Base-by-base conservation (phyloP, 1,284 basidiomycete genomes). In the Clitocybe nebularis region DNA sequence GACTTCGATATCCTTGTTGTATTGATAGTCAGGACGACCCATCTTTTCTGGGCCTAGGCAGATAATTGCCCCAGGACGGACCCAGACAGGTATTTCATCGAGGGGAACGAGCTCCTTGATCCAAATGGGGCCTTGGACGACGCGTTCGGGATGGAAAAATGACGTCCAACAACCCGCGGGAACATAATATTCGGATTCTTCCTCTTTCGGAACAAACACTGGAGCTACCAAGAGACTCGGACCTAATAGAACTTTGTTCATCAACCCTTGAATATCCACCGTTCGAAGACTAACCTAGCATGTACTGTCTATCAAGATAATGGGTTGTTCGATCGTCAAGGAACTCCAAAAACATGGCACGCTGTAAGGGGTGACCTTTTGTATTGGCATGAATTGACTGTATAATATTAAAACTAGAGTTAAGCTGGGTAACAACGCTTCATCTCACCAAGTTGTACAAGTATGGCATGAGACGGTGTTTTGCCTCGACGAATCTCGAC, bases 321-420 rank as follows among this genome's bases (percentile, higher is more conserved):
- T 80, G 77, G 4, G 77, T 75, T 8, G 77, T 81, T 32, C 77
- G 73, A 58, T 88, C 84, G 9, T 75, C 71, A 4, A 71, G 70
- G 64, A 86, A 88, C 54, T 88, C 83, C 47, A 88, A 57, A 63
- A 87, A 79, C 81, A 87, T 87, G 8, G 83, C 78, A 24, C 84
- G 75, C 61, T 79, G 77, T 40, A 86, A 53, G 0, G 84, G 85
- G 47, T 80, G 68, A 8, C 83, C 84, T 19, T 68, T 76, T 39
- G 60, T 43, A 54, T 75, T 69, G 2, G 81, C 75, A 54, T 79
- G 59, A 39, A 86, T 72, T 1, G 82, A 77, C 81, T 85, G 45
- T 8, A 32, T 10, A 25, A n/a, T 9, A 36, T 51, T 17, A 43
- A 45, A 16, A 19, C 24, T 39, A 17, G 26, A 42, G 32, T 28